Conservation (phyloP, 805 yeast species). For the Pichia heedii region DNA sequence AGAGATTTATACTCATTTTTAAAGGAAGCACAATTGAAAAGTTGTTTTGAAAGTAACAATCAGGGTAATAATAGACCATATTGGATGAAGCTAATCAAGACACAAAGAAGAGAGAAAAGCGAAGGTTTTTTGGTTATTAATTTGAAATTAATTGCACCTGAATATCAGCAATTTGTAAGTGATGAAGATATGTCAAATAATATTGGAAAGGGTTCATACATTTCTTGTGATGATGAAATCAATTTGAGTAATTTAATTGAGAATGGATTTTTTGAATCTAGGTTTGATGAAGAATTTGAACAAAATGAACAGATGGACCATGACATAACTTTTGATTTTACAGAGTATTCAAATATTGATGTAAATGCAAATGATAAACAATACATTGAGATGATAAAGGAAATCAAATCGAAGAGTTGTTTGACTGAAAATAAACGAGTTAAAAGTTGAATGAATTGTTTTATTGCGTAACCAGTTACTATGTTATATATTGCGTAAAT, state of each 20-base stretch:
- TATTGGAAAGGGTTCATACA: background rate
- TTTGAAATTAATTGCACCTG: slow-evolving; percentile 3
- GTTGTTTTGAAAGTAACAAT: background rate
- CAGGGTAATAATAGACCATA: background rate
- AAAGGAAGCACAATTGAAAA: background rate
- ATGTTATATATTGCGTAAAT: no score
- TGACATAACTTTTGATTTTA: background rate
- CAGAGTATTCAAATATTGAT: background rate
- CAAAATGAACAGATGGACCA: slow-evolving; percentile 3
- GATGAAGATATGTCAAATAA: background rate
- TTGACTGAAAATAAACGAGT: background rate
- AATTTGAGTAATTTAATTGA: slow-evolving; percentile 4
- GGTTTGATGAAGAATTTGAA: background rate
- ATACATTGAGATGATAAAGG: background rate
- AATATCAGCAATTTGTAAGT: slow-evolving; percentile 2
- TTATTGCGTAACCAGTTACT: no score
- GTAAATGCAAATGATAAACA: background rate
- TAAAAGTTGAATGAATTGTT: background rate
- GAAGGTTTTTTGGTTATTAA: slow-evolving; percentile 5
- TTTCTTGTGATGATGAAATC: background rate
- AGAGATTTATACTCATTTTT: background rate
- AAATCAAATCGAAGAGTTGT: background rate
- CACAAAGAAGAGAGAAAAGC: slow-evolving; percentile 2
- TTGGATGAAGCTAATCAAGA: background rate
- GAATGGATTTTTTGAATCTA: slow-evolving; percentile 2